Percentiles rank a stretch among this genome's conserved stretches.
phyloP scores from a whole-genome alignment of 768 basidiomycete species.

The Crassisporium funariophilum region DNA sequence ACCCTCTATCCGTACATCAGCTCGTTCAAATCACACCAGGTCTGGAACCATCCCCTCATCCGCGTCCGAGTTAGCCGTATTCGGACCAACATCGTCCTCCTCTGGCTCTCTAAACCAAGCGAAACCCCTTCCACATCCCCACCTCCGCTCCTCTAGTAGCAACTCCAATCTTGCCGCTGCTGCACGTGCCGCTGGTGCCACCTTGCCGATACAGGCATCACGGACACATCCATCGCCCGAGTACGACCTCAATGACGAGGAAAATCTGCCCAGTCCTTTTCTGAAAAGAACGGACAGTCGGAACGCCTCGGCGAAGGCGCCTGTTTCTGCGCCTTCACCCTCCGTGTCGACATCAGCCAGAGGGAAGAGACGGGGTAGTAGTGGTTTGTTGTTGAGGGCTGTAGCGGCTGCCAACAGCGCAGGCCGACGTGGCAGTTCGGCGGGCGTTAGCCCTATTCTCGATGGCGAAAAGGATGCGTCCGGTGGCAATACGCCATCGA shows the following conservation, averaged over 20 bases:
- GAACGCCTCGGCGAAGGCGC: slow-evolving; percentile 21
- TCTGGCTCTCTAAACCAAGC: slow-evolving; percentile 21
- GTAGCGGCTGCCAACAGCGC: slow-evolving; percentile 62
- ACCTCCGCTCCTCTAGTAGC: slow-evolving; percentile 29
- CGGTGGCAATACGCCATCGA: background rate
- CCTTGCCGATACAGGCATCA: slow-evolving; percentile 26
- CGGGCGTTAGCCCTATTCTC: slow-evolving; percentile 1
- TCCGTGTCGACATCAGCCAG: slow-evolving; percentile 9
- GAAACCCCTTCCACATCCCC: slow-evolving; percentile 48
- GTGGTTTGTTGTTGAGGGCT: slow-evolving; percentile 56
- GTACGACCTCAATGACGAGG: slow-evolving; percentile 77
- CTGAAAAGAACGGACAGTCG: slow-evolving; percentile 55
- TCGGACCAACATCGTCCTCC: slow-evolving; percentile 2
- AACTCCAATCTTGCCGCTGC: slow-evolving; percentile 20
- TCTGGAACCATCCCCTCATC: slow-evolving; percentile 33
- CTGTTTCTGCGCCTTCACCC: background rate
- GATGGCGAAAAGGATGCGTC: slow-evolving; percentile 15
- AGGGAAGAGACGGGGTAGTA: slow-evolving; percentile 49
- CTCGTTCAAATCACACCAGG: slow-evolving; percentile 30
- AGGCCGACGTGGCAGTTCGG: slow-evolving; percentile 25
- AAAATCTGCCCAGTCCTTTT: slow-evolving; percentile 86
- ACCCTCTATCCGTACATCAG: slow-evolving; percentile 55
- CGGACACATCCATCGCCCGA: slow-evolving; percentile 39
- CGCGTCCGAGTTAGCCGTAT: slow-evolving; percentile 36
- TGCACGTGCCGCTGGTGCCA: slow-evolving; percentile 14